Conservation (phyloP, 331 rosid species). For the Dryas integrifolia region DNA sequence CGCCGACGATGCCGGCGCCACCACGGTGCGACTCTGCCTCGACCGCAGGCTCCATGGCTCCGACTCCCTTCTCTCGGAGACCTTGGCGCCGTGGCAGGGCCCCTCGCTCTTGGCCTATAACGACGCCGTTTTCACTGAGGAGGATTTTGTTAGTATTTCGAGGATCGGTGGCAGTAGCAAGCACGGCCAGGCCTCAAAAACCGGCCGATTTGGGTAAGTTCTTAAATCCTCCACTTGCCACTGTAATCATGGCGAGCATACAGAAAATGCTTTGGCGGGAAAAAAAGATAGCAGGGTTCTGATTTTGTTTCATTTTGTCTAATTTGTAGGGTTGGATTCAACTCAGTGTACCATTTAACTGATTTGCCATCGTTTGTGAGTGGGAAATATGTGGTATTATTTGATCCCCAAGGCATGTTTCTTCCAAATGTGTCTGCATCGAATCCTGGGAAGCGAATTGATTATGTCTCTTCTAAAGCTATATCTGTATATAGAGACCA, state of each 20-base stretch:
- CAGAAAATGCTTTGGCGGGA: constrained; percentile 5
- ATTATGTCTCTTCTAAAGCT: constrained; percentile 70
- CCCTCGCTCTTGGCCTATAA: constrained; percentile 84
- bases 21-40: constrained; percentile 73
- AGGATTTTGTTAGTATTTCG: constrained; percentile 85
- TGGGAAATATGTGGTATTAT: constrained; percentile 80
- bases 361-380: constrained; percentile 98
- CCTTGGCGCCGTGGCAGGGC: constrained; percentile 87
- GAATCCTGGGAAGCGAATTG: constrained; percentile 98
- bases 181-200: constrained; percentile 79
- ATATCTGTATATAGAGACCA: constrained; percentile 72
- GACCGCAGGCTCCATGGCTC: constrained; percentile 67
- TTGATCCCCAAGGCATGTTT: constrained; percentile 93
- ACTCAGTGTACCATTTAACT: constrained; percentile 95
- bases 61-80: constrained; percentile 52
- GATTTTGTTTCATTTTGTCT: constrained; percentile 25
- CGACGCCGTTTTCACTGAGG: constrained; percentile 83
- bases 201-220: constrained; percentile 88
- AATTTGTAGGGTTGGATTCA: constrained; percentile 84
- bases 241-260: no score
- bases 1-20: constrained; percentile 99
- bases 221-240: background rate
- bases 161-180: constrained; percentile 92
- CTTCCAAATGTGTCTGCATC: constrained; percentile 87
- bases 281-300: constrained; percentile 3